phyloP scores from a whole-genome alignment of 2,329 filamentous ascomycete genomes.

The Anthostomella pinea region DNA sequence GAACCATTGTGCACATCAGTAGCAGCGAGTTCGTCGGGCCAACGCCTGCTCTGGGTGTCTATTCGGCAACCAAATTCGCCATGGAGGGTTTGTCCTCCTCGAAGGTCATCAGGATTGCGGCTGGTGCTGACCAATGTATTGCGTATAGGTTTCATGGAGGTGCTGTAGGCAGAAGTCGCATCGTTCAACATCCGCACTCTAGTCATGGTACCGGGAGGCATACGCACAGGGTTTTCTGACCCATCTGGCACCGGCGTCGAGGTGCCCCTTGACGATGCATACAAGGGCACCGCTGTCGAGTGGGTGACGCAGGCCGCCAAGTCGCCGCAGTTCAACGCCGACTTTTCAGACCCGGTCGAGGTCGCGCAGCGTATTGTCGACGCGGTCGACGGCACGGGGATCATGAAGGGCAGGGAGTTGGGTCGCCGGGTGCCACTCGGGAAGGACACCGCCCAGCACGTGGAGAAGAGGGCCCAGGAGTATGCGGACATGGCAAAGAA shows the following conservation, averaged over 20 bases:
- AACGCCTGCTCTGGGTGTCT: conserved; percentile 21
- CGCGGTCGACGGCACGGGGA: conserved; percentile 23
- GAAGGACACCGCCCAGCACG: conserved; percentile 3
- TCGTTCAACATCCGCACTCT: conserved; percentile 25
- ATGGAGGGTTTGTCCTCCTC: conserved; percentile 20
- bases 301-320: conserved; percentile 5
- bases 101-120: too few relatives aligned
- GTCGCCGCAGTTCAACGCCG: conserved; percentile 1
- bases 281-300: conserved; percentile 17
- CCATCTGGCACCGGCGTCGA: conserved; percentile 12
- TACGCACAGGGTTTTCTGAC: conserved; percentile 20
- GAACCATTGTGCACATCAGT: conserved; percentile 29
- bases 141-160: conserved; percentile 20
- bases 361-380: conserved; percentile 24
- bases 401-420: conserved; percentile 17
- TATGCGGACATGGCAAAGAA: conserved; percentile 4
- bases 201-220: conserved; percentile 22
- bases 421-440: conserved; percentile 13
- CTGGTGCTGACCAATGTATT: neutral
- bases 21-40: conserved; percentile 14
- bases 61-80: conserved; percentile 23
- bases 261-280: conserved; percentile 16
- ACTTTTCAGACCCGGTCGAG: conserved; percentile 7
- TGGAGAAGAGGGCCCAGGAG: conserved; percentile 8
- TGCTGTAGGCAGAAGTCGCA: conserved; percentile 21